These are phyloP conservation scores for Cytospora leucostoma DNA, from an alignment of 2,329 filamentous ascomycete species.

Conservation along the genomic window DNA sequence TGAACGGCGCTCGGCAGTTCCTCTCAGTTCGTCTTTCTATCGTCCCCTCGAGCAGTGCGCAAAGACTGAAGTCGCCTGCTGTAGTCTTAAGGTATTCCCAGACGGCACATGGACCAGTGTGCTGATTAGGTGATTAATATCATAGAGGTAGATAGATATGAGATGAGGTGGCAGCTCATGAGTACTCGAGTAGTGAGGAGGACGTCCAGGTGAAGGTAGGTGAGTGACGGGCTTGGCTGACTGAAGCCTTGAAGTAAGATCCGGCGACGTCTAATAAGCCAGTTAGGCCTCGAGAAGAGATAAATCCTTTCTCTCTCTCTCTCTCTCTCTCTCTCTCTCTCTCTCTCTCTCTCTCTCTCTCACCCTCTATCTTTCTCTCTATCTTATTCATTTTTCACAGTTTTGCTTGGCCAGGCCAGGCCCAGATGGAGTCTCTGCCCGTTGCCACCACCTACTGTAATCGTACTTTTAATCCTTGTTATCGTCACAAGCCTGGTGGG, in stretches of 20 bases:
- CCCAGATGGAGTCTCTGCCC: constrained; percentile 15
- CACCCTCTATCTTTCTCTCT: background rate
- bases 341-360: background rate
- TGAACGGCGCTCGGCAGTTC: background rate
- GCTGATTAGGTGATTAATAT: constrained; percentile 31
- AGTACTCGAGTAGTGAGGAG: background rate
- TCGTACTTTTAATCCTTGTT: constrained; percentile 17
- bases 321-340: too few relatives aligned
- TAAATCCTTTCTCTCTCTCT: background rate
- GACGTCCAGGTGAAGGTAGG: background rate
- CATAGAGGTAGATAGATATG: constrained; percentile 4
- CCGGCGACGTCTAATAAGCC: too few relatives aligned
- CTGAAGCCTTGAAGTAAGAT: too few relatives aligned
- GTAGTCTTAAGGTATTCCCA: constrained; percentile 42
- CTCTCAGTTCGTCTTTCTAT: constrained; percentile 52
- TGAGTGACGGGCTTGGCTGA: background rate
- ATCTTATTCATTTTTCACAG: background rate
- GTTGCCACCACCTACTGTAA: constrained; percentile 9
- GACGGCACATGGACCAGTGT: constrained; percentile 48
- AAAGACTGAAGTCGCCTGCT: constrained; percentile 68
- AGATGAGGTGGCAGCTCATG: constrained; percentile 10
- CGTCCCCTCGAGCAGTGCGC: constrained; percentile 60
- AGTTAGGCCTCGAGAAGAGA: background rate
- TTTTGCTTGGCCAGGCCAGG: background rate
- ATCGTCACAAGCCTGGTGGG: constrained; percentile 22